Conservation (phyloP, 495 filamentous ascomycete genomes). For the Lasiosphaeriaceae sp. region DNA sequence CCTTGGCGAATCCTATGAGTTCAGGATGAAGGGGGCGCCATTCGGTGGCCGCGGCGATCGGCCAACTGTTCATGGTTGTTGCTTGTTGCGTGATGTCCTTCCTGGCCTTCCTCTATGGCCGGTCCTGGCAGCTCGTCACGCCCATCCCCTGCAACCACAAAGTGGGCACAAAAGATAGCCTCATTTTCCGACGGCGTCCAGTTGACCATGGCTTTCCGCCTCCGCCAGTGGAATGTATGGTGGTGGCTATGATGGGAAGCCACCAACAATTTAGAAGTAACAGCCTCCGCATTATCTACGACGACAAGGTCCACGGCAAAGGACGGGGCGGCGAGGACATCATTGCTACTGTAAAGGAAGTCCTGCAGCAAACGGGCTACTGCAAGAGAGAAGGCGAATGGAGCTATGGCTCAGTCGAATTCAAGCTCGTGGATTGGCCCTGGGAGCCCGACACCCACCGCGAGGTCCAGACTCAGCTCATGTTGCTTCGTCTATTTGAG, state of each 20-base stretch:
- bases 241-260: background rate
- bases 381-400: constrained; percentile 11
- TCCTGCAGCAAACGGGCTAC: constrained; percentile 7
- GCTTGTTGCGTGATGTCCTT: constrained; percentile 19
- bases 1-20: background rate
- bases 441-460: constrained; percentile 9
- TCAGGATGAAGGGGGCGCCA: background rate
- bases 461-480: constrained; percentile 9
- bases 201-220: background rate
- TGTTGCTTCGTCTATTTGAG: constrained; percentile 15
- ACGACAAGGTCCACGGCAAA: constrained; percentile 3
- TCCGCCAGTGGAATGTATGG: constrained; percentile 16
- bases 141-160: constrained; percentile 6
- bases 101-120: constrained; percentile 15
- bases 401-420: constrained; percentile 16
- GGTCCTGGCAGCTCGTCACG: constrained; percentile 15
- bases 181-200: constrained; percentile 11
- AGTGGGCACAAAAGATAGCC: constrained; percentile 17
- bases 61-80: constrained; percentile 5
- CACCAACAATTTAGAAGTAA: too few relatives aligned
- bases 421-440: constrained; percentile 13
- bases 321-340: constrained; percentile 11
- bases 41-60: background rate
- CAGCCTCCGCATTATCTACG: constrained; percentile 17
- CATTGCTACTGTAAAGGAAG: constrained; percentile 2